Evolutionary conservation across 2,329 filamentous ascomycete species (phyloP).

Genomic region (Achaetomium macrosporum): DNA sequence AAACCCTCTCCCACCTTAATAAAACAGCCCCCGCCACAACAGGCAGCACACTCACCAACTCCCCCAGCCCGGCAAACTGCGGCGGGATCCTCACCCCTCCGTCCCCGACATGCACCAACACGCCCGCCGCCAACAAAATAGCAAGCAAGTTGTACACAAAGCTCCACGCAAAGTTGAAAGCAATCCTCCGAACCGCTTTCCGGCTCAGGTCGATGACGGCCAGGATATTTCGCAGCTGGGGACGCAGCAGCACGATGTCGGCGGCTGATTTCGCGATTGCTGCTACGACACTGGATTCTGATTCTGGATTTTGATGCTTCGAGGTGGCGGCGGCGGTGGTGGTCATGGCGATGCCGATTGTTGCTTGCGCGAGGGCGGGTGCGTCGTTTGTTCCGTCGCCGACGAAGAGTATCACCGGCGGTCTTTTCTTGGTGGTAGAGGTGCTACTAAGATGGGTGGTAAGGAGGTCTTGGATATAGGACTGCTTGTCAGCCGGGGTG

Average conservation of each 20-base stretch:
- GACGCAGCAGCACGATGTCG: slow-evolving; percentile 61
- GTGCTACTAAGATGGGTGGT: too few relatives aligned
- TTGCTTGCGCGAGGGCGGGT: too few relatives aligned
- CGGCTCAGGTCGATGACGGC: slow-evolving; percentile 50
- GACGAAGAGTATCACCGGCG: too few relatives aligned
- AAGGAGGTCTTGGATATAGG: too few relatives aligned
- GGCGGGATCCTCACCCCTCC: slow-evolving; percentile 43
- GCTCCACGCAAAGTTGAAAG: slow-evolving; percentile 66
- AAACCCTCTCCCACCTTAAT: neutral
- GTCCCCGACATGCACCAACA: slow-evolving; percentile 42
- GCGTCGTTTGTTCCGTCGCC: too few relatives aligned
- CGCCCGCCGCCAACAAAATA: slow-evolving; percentile 60
- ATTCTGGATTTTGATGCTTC: too few relatives aligned
- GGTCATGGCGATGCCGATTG: too few relatives aligned
- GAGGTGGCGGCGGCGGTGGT: too few relatives aligned
- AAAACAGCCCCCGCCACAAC: slow-evolving; percentile 51
- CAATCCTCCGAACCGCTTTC: slow-evolving; percentile 43
- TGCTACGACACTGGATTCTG: too few relatives aligned
- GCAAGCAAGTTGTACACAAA: slow-evolving; percentile 66
- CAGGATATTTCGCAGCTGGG: slow-evolving; percentile 50
- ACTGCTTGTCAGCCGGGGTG: too few relatives aligned
- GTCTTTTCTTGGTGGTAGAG: too few relatives aligned
- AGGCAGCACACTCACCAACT: slow-evolving; percentile 67
- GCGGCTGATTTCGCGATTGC: slow-evolving; percentile 56
- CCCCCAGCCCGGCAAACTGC: slow-evolving; percentile 61